Percentiles rank a stretch among this genome's conserved stretches.
Evolutionary conservation across 495 filamentous ascomycete genomes (phyloP).

Genomic region (Trichoderma virens): DNA sequence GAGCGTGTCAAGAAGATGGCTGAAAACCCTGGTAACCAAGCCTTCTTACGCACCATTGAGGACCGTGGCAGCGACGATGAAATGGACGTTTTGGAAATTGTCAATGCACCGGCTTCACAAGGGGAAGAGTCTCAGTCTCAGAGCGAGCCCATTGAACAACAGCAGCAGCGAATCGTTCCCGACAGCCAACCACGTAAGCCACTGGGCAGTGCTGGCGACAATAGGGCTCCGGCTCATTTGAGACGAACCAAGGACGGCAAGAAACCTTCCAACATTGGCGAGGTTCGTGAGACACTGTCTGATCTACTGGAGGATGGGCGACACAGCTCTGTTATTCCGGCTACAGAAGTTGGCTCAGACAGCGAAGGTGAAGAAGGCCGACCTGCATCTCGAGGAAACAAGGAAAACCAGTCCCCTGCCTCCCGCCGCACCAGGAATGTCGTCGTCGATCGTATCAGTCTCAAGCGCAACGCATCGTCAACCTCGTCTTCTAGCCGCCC

Average conservation of each 20-base stretch:
- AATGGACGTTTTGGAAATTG: constrained; percentile 59
- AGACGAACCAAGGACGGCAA: constrained; percentile 55
- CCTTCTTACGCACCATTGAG: constrained; percentile 85
- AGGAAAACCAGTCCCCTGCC: constrained; percentile 35
- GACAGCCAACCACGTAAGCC: constrained; percentile 36
- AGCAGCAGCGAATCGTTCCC: constrained; percentile 35
- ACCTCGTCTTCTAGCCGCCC: constrained; percentile 41
- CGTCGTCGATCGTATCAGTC: constrained; percentile 74
- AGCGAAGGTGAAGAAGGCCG: constrained; percentile 34
- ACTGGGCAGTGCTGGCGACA: constrained; percentile 35
- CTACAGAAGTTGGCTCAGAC: constrained; percentile 35
- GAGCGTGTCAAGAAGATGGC: constrained; percentile 86
- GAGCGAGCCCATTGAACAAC: constrained; percentile 36
- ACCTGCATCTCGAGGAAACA: constrained; percentile 24
- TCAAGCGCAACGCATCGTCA: constrained; percentile 54
- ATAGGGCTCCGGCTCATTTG: constrained; percentile 48
- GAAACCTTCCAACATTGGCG: constrained; percentile 61
- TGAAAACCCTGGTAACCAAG: constrained; percentile 79
- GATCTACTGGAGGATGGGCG: constrained; percentile 68
- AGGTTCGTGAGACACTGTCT: constrained; percentile 72
- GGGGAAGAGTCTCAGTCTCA: constrained; percentile 18
- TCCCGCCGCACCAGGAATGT: constrained; percentile 43
- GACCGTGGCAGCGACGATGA: constrained; percentile 75
- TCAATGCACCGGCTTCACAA: neutral
- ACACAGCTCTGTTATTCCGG: constrained; percentile 33